phyloP scores from a whole-genome alignment of 768 basidiomycete species.

The Xerocomus brunneocitrinus region DNA sequence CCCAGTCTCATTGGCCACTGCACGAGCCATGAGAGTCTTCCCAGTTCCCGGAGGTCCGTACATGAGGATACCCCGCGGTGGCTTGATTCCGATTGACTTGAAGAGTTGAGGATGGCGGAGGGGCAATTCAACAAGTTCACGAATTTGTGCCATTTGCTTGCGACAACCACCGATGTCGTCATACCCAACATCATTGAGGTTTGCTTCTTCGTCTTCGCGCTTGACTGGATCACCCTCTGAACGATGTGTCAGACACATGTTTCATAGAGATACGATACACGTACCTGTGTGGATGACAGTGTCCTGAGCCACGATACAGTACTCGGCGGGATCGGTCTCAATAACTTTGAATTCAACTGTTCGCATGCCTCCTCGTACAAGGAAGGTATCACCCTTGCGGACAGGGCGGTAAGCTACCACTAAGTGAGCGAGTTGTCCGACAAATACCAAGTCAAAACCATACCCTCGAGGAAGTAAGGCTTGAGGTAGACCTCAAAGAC shows the following conservation, averaged over 20 bases:
- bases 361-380: constrained; percentile 96
- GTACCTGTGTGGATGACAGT: constrained; percentile 91
- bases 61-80: constrained; percentile 97
- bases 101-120: constrained; percentile 98
- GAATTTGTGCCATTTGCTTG: constrained; percentile 99
- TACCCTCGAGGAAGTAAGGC: constrained; percentile 97
- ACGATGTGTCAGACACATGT: constrained; percentile 5
- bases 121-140: constrained; percentile 97
- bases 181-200: constrained; percentile 95
- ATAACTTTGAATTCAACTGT: constrained; percentile 99
- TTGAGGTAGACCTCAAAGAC: constrained; percentile 98
- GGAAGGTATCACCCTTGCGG: constrained; percentile 98
- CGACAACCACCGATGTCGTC: constrained; percentile 99
- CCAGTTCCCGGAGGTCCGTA: constrained; percentile 98
- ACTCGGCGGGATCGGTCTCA: constrained; percentile 96
- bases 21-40: constrained; percentile 99
- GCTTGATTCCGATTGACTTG: constrained; percentile 99
- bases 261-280: background rate
- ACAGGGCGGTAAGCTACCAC: constrained; percentile 82
- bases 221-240: constrained; percentile 97
- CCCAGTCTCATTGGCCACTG: constrained; percentile 98
- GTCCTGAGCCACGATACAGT: constrained; percentile 98
- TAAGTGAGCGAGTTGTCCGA: constrained; percentile 1
- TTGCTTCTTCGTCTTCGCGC: constrained; percentile 97
- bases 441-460: constrained; percentile 10